Evolutionary conservation across 2,329 filamentous ascomycete genomes (phyloP), one percentile per base, ranked within the genome.

Genomic region (Plenodomus tracheiphilus): DNA sequence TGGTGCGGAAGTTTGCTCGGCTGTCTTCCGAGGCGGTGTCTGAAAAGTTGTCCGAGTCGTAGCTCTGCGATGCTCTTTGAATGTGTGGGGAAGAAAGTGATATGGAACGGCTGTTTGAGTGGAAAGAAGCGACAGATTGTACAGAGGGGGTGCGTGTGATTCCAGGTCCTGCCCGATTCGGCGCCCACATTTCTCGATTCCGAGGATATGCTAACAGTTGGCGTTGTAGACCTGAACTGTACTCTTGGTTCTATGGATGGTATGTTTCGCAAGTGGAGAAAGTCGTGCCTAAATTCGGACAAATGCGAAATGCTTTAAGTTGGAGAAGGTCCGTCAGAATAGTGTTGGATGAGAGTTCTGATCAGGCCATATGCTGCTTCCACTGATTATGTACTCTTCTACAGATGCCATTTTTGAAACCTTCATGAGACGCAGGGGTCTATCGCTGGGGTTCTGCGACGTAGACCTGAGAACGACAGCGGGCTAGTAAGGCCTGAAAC

Each of bases 1-100:
- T 46, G 17, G 48, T 43, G 3, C 56, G 58, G 28, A 54, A 49
- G 41, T 36, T 47, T 13, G 46, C 22, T 40, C 52, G 43, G 1
- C 68, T 63, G 36, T 71, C 65, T 25, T 65, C 67, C 40, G 52
- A 56, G 10, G 60, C 59, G 9, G 58, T 62, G 18, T 70, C 68
- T 38, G 62, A 67, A 9, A 61, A 67, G 20, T 58, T 58, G 47
- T 71, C 68, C 1, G 66, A 69, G 15, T 71, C 69, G 58, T 70
- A 70, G 17, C 54, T 62, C 45, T 35, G 46, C 5, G 56, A 46
- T n/a, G 64, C 58, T 25, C 51, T 58, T 13, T 54, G 54, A 4
- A 61, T 42, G 34, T 61, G 61, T 20, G 59, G 62, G 21, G 66
- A 70, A 15, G 46, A 46, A 39, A 67, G 60, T 1, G 66, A 66